Percentiles rank a stretch among this genome's conserved stretches.
These are phyloP conservation scores for Penicillium sp. DNA, from an alignment of 2,329 filamentous ascomycete genomes.

Conservation along the genomic window DNA sequence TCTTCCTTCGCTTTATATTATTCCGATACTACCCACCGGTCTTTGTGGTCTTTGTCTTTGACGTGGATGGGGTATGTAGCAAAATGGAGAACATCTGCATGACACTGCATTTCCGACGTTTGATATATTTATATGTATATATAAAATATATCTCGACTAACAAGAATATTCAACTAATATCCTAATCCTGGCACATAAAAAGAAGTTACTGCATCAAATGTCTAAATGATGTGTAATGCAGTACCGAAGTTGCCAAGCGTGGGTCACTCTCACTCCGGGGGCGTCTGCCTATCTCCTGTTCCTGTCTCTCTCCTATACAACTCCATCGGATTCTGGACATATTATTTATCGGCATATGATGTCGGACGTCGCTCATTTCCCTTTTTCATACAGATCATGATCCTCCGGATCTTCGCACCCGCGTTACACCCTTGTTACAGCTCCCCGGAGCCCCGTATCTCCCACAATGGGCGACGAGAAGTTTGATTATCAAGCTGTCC, in stretches of 20 bases:
- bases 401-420: slow-evolving; percentile 31
- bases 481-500: slow-evolving; percentile 59
- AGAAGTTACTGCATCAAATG: neutral
- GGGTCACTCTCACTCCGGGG: slow-evolving; percentile 9
- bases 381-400: slow-evolving; percentile 39
- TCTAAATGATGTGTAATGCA: slow-evolving; percentile 9
- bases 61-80: neutral
- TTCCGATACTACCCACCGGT: neutral
- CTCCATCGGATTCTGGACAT: slow-evolving; percentile 9
- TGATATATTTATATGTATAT: neutral
- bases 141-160: no score
- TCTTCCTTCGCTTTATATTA: neutral
- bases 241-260: slow-evolving; percentile 9
- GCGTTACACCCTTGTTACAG: slow-evolving; percentile 30
- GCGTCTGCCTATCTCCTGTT: slow-evolving; percentile 8
- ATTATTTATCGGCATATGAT: slow-evolving; percentile 22
- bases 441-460: slow-evolving; percentile 31
- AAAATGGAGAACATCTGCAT: slow-evolving; percentile 4
- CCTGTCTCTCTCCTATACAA: slow-evolving; percentile 5
- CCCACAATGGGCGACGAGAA: slow-evolving; percentile 53
- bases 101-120: neutral
- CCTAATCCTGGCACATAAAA: neutral
- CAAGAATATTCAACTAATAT: neutral
- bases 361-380: slow-evolving; percentile 33
- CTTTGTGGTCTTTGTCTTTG: neutral